Conservation (phyloP, 2,329 filamentous ascomycete genomes). For the Albifimbria verrucaria region DNA sequence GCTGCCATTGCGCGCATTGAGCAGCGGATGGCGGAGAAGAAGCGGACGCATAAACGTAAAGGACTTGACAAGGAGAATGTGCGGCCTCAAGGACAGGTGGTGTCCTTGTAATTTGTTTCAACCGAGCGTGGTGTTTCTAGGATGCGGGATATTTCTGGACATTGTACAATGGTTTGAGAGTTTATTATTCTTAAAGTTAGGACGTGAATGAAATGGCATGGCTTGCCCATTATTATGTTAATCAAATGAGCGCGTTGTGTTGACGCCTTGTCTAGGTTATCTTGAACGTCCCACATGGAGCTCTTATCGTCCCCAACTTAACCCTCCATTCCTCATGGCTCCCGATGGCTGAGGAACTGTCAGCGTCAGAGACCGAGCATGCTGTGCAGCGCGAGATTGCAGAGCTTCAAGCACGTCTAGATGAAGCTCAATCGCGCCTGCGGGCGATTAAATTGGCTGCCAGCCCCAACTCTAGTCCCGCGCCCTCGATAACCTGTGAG, state of each 20-base stretch:
- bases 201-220: not conserved
- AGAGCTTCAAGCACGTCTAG: conserved; percentile 53
- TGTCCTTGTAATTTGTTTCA: not conserved
- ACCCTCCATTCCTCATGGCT: conserved; percentile 8
- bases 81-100: conserved; percentile 24
- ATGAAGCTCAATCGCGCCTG: conserved; percentile 41
- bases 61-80: conserved; percentile 51
- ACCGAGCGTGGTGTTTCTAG: conserved; percentile 18
- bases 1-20: conserved; percentile 54
- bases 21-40: conserved; percentile 50
- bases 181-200: not conserved
- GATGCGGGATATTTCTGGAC: not conserved
- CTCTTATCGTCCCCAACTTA: conserved; percentile 14
- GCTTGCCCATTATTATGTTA: too few species aligned
- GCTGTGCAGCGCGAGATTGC: conserved; percentile 53
- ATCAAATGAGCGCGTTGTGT: too few species aligned
- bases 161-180: not conserved
- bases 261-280: too few species aligned
- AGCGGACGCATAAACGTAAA: conserved; percentile 28
- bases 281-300: not conserved
- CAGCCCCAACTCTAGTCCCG: conserved; percentile 14
- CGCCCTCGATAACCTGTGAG: conserved; percentile 11
- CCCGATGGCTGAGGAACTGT: conserved; percentile 21
- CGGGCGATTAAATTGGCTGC: conserved; percentile 15
- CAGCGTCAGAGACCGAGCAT: conserved; percentile 16